Percentiles rank a stretch among this genome's conserved stretches.
phyloP scores from a whole-genome alignment of 1,284 basidiomycete genomes.

The Boletellus dicymbophilus region DNA sequence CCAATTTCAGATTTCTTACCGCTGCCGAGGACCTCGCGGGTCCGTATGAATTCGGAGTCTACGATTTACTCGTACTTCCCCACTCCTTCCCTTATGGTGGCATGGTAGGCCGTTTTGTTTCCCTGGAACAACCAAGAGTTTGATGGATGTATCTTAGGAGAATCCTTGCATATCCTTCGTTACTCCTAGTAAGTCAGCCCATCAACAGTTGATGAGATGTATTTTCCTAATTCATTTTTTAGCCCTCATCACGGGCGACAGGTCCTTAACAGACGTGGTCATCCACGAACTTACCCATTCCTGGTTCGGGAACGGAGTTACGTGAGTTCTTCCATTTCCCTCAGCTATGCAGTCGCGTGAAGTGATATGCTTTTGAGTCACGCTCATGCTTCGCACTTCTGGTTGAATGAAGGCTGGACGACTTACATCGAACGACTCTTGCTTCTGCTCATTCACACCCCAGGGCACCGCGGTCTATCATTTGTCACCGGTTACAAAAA shows the following conservation, averaged over 20 bases:
- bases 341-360: neutral
- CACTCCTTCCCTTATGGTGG: conserved; percentile 94
- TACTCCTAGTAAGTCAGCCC: conserved; percentile 70
- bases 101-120: conserved; percentile 54
- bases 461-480: conserved; percentile 81
- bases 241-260: conserved; percentile 85
- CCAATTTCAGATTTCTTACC: conserved; percentile 61
- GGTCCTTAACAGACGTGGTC: conserved; percentile 86
- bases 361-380: conserved; percentile 48
- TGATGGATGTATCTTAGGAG: conserved; percentile 49
- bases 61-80: conserved; percentile 90
- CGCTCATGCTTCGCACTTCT: conserved; percentile 79
- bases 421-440: conserved; percentile 93
- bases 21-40: conserved; percentile 77
- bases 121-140: neutral
- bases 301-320: conserved; percentile 89
- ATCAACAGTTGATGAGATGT: neutral
- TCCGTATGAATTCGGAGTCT: conserved; percentile 86
- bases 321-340: conserved; percentile 43
- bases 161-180: conserved; percentile 87
- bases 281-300: conserved; percentile 82
- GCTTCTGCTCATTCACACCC: conserved; percentile 72
- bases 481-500: conserved; percentile 78
- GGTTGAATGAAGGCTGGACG: conserved; percentile 96
- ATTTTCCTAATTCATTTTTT: neutral